A percentile compares a stretch with the other conserved stretches of the same genome.
phyloP scores from a whole-genome alignment of 345 rosid species.

The Arabis alpina region DNA sequence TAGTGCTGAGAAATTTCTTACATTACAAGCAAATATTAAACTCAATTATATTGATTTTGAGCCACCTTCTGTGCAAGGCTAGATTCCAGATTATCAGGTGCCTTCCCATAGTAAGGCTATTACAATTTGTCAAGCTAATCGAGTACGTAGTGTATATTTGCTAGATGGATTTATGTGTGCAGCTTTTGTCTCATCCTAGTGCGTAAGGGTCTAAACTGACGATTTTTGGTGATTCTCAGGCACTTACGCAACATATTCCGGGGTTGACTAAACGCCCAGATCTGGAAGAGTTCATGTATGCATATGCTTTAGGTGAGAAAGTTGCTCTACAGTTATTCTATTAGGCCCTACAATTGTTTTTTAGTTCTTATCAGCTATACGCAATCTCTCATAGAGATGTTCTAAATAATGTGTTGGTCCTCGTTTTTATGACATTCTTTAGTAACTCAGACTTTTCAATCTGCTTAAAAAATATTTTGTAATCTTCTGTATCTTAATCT shows the following conservation, averaged over 20 bases:
- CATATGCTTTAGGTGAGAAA: constrained; percentile 71
- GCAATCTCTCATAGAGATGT: constrained; percentile 15
- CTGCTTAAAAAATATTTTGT: background rate
- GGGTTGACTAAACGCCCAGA: constrained; percentile 43
- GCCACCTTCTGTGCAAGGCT: background rate
- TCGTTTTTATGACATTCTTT: background rate
- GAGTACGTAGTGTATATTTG: background rate
- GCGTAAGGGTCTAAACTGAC: background rate
- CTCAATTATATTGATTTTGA: background rate
- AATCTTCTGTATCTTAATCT: constrained; percentile 21
- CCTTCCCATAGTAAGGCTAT: too few relatives aligned
- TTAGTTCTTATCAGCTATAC: constrained; percentile 6
- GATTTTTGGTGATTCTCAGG: constrained; percentile 49
- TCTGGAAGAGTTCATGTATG: constrained; percentile 68
- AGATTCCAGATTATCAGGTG: background rate
- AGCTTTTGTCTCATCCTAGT: background rate
- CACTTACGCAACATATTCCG: constrained; percentile 44
- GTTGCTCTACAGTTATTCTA: background rate
- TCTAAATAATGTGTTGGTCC: background rate
- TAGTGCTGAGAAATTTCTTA: background rate
- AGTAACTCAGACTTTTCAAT: background rate
- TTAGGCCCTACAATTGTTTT: constrained; percentile 2
- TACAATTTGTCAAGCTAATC: too few relatives aligned
- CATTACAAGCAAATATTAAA: background rate
- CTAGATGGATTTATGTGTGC: background rate